phyloP scores from a whole-genome alignment of 2,329 filamentous ascomycete species.

The Chaetomiaceae sp. region DNA sequence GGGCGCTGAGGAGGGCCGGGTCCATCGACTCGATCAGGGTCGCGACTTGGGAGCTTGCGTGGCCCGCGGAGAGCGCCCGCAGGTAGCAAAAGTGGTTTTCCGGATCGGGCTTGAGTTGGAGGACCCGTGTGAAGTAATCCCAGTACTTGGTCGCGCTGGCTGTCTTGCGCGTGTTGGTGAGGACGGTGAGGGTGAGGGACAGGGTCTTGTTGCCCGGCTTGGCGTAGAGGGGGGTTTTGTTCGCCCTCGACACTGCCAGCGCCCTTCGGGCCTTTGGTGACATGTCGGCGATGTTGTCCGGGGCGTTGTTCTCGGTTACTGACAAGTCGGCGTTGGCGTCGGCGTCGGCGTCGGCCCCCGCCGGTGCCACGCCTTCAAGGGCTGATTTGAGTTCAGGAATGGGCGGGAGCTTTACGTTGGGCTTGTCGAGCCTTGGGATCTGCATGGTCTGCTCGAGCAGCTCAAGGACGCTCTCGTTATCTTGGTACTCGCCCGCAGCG shows the following conservation, averaged over 20 bases:
- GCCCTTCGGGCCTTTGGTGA: not conserved
- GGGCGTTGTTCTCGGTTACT: not conserved
- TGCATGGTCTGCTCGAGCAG: slow-evolving; percentile 80
- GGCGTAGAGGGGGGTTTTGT: slow-evolving; percentile 31
- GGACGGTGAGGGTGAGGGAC: slow-evolving; percentile 63
- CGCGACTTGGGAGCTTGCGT: slow-evolving; percentile 59
- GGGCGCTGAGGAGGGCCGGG: slow-evolving; percentile 38
- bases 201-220: slow-evolving; percentile 56
- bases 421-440: slow-evolving; percentile 54
- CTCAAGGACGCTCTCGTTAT: slow-evolving; percentile 68
- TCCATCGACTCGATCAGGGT: slow-evolving; percentile 56
- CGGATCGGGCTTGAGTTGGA: slow-evolving; percentile 64
- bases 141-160: slow-evolving; percentile 72
- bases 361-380: not conserved
- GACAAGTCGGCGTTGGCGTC: not conserved
- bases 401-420: slow-evolving; percentile 19
- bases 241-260: slow-evolving; percentile 8
- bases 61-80: slow-evolving; percentile 59
- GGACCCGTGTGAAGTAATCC: slow-evolving; percentile 60
- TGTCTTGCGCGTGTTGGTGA: slow-evolving; percentile 56
- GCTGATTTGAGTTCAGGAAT: not conserved
- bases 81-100: slow-evolving; percentile 68
- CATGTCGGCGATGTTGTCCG: not conserved
- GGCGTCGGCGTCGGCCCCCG: no score
- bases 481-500: slow-evolving; percentile 57